Evolutionary conservation across 306 rosid genomes (phyloP).

Genomic region (Pueraria montana): DNA sequence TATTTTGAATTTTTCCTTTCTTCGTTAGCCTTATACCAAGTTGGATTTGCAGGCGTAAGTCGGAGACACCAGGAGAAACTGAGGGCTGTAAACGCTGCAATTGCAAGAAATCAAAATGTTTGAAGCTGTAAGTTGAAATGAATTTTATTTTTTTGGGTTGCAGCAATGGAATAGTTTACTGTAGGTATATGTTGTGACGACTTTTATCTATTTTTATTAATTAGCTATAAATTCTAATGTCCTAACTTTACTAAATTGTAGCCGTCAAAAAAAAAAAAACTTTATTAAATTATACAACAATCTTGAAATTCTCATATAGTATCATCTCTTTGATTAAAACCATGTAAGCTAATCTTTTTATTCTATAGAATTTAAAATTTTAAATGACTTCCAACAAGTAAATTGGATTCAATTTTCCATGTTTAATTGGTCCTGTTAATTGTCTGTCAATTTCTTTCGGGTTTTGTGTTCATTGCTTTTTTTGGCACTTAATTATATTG

Average conservation of each 20-base stretch:
- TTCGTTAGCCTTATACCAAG: constrained; percentile 46
- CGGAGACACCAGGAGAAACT: constrained; percentile 65
- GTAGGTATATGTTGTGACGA: not conserved
- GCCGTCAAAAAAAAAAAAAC: too few relatives aligned
- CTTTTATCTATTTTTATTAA: not conserved
- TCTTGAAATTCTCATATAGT: constrained; percentile 16
- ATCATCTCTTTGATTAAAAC: not conserved
- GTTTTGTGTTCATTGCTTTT: not conserved
- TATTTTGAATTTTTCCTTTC: constrained; percentile 21
- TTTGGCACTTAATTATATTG: not conserved
- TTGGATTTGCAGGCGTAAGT: constrained; percentile 76
- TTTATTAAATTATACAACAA: not conserved
- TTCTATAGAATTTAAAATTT: constrained; percentile 19
- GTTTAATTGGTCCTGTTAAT: constrained; percentile 1
- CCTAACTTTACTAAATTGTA: too few relatives aligned
- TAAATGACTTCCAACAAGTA: not conserved
- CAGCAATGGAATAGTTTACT: constrained; percentile 17
- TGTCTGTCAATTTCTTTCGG: not conserved
- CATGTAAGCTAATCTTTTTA: not conserved
- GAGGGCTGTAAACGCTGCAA: constrained; percentile 95
- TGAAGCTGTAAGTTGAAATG: constrained; percentile 84
- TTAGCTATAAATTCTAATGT: not conserved
- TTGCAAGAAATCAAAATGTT: constrained; percentile 91
- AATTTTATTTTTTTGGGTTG: not conserved
- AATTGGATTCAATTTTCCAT: not conserved